A percentile compares a stretch with the other conserved stretches of the same genome.
These are phyloP conservation scores for Echinochloa phyllopogon DNA, from an alignment of 176 grass and related monocot species.

Conservation along the genomic window DNA sequence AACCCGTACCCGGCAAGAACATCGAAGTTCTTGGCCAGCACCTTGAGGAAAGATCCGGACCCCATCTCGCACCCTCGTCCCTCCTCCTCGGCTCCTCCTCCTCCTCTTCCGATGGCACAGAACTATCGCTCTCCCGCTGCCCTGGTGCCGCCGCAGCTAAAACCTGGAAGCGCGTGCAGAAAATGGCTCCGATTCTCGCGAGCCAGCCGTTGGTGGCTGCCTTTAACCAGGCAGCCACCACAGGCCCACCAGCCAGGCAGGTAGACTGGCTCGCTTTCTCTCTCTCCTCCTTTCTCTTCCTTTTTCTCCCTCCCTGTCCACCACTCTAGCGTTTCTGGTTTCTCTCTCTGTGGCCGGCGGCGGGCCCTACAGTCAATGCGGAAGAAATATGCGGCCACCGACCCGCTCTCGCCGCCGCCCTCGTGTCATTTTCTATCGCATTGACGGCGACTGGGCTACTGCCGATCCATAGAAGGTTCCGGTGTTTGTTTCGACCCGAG, in stretches of 20 bases:
- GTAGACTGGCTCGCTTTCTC: background rate
- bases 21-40: constrained; percentile 86
- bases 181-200: background rate
- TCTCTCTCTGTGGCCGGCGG: background rate
- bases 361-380: constrained; percentile 1
- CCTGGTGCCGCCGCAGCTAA: background rate
- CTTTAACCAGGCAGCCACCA: constrained; percentile 12
- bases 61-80: constrained; percentile 53
- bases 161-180: constrained; percentile 26
- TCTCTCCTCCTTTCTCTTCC: constrained; percentile 15
- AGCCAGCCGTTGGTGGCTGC: constrained; percentile 11
- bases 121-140: background rate
- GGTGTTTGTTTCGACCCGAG: background rate
- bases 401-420: background rate
- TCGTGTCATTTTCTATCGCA: background rate
- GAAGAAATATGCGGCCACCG: constrained; percentile 1
- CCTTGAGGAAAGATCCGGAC: constrained; percentile 94
- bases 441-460: background rate
- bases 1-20: constrained; percentile 68
- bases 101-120: background rate
- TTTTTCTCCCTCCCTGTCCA: constrained; percentile 14
- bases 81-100: background rate
- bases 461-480: background rate
- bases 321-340: background rate
- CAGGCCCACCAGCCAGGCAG: too few species aligned